Percentiles rank a stretch among this genome's conserved stretches.
These are phyloP conservation scores for Serendipita indica DNA, from an alignment of 768 basidiomycete genomes.

Conservation along the genomic window DNA sequence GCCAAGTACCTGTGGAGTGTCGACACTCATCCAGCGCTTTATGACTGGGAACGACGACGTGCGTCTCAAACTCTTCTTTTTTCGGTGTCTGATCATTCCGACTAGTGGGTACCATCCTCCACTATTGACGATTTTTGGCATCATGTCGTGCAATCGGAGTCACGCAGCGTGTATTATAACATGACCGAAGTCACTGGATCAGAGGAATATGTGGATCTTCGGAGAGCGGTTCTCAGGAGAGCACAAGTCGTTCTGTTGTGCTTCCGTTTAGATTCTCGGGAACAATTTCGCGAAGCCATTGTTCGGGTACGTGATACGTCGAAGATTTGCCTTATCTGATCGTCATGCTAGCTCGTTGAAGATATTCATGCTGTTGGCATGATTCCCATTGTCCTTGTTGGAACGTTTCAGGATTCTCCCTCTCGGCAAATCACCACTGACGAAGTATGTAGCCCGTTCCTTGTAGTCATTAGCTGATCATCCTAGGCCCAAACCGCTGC, in stretches of 20 bases:
- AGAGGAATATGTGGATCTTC: background rate
- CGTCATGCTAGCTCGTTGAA: background rate
- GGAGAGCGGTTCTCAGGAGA: background rate
- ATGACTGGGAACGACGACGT: background rate
- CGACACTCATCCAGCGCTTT: background rate
- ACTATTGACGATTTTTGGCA: conserved; percentile 7
- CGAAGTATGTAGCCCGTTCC: background rate
- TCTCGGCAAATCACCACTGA: background rate
- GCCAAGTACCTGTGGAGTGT: background rate
- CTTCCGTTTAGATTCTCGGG: conserved; percentile 1
- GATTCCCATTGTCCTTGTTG: conserved; percentile 5
- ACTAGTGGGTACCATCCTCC: background rate
- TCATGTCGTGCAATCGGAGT: conserved; percentile 4
- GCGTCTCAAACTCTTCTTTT: background rate
- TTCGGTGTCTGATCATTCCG: background rate
- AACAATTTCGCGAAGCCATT: conserved; percentile 3
- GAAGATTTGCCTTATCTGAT: background rate
- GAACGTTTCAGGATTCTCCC: conserved; percentile 7
- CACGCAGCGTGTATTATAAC: conserved; percentile 1
- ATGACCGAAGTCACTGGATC: conserved; percentile 3
- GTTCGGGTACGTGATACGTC: background rate
- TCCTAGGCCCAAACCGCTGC: conserved; percentile 1
- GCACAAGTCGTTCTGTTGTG: conserved; percentile 5
- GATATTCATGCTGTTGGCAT: conserved; percentile 2
- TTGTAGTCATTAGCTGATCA: background rate